Evolutionary conservation across 257 asterid species (phyloP), one percentile per base, ranked within the genome.

Genomic region (Solanum ossicruentum): DNA sequence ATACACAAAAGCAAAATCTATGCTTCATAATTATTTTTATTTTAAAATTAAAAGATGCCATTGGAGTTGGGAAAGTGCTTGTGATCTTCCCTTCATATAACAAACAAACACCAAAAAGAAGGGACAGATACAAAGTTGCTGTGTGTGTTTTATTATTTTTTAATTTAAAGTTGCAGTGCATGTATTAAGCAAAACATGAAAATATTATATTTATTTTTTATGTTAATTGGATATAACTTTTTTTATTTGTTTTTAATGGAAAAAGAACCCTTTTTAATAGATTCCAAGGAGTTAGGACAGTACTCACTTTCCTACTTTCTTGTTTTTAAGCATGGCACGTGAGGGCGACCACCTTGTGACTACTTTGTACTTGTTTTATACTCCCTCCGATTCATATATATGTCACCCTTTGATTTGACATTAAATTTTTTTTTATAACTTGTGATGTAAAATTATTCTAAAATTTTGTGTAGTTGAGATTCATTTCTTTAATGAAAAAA

Each of bases 21-120:
- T 56, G 32, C 28, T 52, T 73, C 20, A 73, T n/a, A 47, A n/a
- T 67, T 79, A 12, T 55, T 57, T 55, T 73, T 49, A 21, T 18
- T 32, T 32, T 6, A 3, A 54, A 83, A 77, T 32, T 6, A 3
- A 54, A 83, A 77, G 18, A 51, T 71, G 81, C 36, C 49, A 18
- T 75, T 75, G 81, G 80, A n/a, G 81, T 84, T 83, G 86, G 54
- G 26, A 65, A 81, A 51, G 82, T 69, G 88, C 51, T 51, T 88
- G 83, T 57, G 83, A 82, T 60, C 88, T 87, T 87, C 83, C 73
- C 88, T 11, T 60, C 39, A 60, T 86, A 67, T 36, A 79, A 78
- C 81, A 86, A 86, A 81, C 87, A 82, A 86, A 87, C 61, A 58
- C 54, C 26, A 80, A 67, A 60, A 21, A 45, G 83, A 78, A 82